Percentiles rank a stretch among this genome's conserved stretches.
phyloP scores from a whole-genome alignment of 768 basidiomycete genomes.

The Lactarius pseudohatsudake region DNA sequence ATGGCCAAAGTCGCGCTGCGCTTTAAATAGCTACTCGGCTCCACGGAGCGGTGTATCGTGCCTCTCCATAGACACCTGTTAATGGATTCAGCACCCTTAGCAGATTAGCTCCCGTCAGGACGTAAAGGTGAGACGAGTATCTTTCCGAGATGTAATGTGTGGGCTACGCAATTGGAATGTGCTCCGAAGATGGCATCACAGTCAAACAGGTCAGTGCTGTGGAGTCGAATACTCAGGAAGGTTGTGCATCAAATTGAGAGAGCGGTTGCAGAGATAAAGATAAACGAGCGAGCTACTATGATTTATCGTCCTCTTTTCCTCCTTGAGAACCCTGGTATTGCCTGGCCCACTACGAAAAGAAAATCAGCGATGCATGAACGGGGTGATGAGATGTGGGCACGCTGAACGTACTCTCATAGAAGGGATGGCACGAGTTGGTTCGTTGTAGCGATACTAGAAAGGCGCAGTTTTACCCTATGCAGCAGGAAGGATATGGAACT shows the following conservation, averaged over 20 bases:
- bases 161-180: neutral
- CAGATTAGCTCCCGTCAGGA: neutral
- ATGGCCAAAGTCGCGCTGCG: neutral
- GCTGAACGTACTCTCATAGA: slow-evolving; percentile 28
- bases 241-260: neutral
- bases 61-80: neutral
- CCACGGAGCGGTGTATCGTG: neutral
- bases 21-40: neutral
- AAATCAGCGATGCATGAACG: neutral
- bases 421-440: slow-evolving; percentile 27
- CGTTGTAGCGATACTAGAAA: slow-evolving; percentile 25
- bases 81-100: neutral
- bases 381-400: neutral
- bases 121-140: neutral
- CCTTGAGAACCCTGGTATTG: slow-evolving; percentile 23
- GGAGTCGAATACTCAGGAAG: neutral
- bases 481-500: neutral
- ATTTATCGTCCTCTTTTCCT: slow-evolving; percentile 22
- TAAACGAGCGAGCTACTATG: slow-evolving; percentile 14
- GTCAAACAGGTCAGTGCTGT: neutral
- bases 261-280: neutral
- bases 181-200: neutral
- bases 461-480: neutral
- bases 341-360: slow-evolving; percentile 25
- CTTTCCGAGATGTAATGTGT: neutral